Evolutionary conservation across 371 early-diverging fungal species (phyloP).

Genomic region (Mucor velutinosus): DNA sequence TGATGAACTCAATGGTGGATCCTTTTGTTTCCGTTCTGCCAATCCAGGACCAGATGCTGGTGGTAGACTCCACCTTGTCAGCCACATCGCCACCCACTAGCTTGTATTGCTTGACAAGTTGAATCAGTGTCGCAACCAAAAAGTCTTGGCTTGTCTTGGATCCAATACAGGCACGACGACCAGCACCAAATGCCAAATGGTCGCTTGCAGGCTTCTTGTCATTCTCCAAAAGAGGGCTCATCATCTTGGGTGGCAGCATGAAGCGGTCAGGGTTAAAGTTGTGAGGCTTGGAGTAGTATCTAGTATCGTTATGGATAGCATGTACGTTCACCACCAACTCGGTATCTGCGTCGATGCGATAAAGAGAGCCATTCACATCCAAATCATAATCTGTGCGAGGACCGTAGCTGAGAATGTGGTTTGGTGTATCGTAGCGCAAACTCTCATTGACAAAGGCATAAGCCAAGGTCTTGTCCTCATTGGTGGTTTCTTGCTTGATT

Average conservation of each 20-base stretch:
- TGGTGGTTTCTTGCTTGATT: slow-evolving; percentile 7
- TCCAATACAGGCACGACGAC: slow-evolving; percentile 37
- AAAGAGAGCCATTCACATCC: slow-evolving; percentile 9
- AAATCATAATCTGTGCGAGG: slow-evolving; percentile 41
- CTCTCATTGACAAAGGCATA: slow-evolving; percentile 39
- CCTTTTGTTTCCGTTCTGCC: slow-evolving; percentile 38
- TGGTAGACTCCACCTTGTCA: slow-evolving; percentile 16
- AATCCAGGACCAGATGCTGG: slow-evolving; percentile 32
- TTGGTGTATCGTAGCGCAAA: slow-evolving; percentile 39
- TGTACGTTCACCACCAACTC: slow-evolving; percentile 39
- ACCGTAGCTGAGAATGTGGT: slow-evolving; percentile 28
- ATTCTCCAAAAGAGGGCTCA: slow-evolving; percentile 9
- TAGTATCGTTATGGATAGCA: slow-evolving; percentile 34
- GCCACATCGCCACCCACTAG: slow-evolving; percentile 26
- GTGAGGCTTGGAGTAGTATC: slow-evolving; percentile 27
- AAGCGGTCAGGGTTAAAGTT: slow-evolving; percentile 32
- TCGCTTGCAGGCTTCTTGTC: slow-evolving; percentile 27
- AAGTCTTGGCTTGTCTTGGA: slow-evolving; percentile 22
- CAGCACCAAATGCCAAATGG: slow-evolving; percentile 44
- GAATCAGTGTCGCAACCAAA: slow-evolving; percentile 14
- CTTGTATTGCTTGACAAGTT: slow-evolving; percentile 14
- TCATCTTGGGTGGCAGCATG: slow-evolving; percentile 20
- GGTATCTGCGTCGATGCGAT: slow-evolving; percentile 35
- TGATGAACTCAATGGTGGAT: slow-evolving; percentile 20
- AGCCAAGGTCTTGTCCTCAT: slow-evolving; percentile 13